Evolutionary conservation across 305 asterid species (phyloP), one percentile per base, ranked within the genome.

Genomic region (Plantago rigida): DNA sequence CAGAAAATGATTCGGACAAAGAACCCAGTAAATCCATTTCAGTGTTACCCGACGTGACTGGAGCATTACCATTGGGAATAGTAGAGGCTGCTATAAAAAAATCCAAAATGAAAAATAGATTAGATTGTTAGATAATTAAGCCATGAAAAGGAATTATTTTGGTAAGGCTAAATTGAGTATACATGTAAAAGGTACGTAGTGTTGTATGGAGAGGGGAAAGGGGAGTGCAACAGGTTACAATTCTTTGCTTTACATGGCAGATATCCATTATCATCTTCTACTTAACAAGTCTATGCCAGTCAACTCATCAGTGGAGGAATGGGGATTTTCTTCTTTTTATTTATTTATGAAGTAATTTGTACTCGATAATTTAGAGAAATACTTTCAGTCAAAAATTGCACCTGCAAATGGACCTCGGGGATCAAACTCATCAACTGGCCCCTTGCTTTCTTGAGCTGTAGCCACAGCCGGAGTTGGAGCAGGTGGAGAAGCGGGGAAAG

Each of bases 321-420:
- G 2, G 1, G 26, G 2, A 22, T 22, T 22, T 22, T 22, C 26
- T 22, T 22, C 26, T 22, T 22, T 22, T 22, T 1, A 22, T 22
- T 22, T 22, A 22, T 22, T 22, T 22, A 22, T 22, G 26, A 22
- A 22, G 26, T 22, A 1, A 31, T 31, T 36, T 36, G 1, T 36
- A 36, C 44, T 36, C 11, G 2, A 36, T 8, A 6, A 11, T 36
- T 36, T 0, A 7, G 10, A 36, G 44, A 36, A 8, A 36, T 36
- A 5, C 7, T 31, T 39, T 56, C 65, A 62, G 59, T 44, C 19
- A 51, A 46, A 52, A 47, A 64, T 63, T 47, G 54, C 79, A 88
- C 99, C 95, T 69, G 86, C 64, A 78, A 83, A 79, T 50, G 94
- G 73, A 71, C 91, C 87, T 55, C 95, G 88, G 8, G 99, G 95